Percentiles rank a stretch among this genome's conserved stretches.
Conservation (phyloP, 1,139 yeast species). For the Tardiomyces depauwii region DNA sequence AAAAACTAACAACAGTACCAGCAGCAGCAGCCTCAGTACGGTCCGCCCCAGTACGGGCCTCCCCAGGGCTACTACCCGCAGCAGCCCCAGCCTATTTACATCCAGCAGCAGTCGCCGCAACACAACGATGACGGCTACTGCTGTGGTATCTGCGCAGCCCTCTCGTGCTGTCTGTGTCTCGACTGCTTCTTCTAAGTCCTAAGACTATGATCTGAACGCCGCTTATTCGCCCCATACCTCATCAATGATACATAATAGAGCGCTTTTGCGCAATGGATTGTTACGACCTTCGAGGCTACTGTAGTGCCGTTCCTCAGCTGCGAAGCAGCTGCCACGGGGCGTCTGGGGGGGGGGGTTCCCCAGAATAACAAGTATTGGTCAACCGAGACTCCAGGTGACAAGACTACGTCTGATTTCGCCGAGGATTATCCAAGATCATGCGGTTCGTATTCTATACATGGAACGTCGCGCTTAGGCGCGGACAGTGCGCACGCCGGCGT, state of each 20-base stretch:
- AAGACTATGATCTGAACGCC: neutral
- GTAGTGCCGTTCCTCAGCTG: too few species aligned
- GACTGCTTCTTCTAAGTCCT: constrained; percentile 7
- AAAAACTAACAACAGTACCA: too few species aligned
- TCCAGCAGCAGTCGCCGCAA: constrained; percentile 19
- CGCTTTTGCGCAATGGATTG: too few species aligned
- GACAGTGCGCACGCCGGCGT: constrained; percentile 27
- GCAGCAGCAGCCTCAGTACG: neutral
- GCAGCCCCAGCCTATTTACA: constrained; percentile 13
- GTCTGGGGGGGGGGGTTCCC: too few species aligned
- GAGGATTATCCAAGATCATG: neutral
- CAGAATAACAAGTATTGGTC: too few species aligned
- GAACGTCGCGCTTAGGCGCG: constrained; percentile 16
- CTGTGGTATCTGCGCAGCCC: constrained; percentile 24
- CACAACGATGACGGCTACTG: constrained; percentile 18
- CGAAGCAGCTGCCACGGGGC: neutral
- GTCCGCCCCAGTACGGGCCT: constrained; percentile 1
- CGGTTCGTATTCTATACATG: neutral
- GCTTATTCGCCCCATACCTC: neutral
- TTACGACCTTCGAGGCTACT: too few species aligned
- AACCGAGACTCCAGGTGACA: too few species aligned
- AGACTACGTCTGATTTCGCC: too few species aligned
- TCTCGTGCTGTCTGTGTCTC: constrained; percentile 22
- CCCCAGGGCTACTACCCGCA: constrained; percentile 2
- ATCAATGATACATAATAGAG: neutral